Evolutionary conservation across 805 yeast species (phyloP), one percentile per base, ranked within the genome.

Genomic region (Blastobotrys chiropterorum): DNA sequence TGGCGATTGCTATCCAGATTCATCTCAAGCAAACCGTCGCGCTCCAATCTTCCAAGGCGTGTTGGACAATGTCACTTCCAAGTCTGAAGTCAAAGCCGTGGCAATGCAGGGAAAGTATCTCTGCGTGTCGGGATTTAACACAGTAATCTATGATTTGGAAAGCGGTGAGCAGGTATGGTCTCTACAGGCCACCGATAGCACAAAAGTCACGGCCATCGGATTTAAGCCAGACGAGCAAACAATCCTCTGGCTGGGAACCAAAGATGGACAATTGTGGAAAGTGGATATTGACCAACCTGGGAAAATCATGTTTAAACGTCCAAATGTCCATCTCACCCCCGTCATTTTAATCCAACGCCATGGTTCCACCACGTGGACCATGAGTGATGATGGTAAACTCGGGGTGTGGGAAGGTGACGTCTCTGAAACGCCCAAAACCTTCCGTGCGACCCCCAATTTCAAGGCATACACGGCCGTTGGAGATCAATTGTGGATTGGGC

Each of bases 361-460:
- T 14, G 56, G 53, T 43, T 43, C 52, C 22, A 62, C 54, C 11
- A 53, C 66, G 48, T 65, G 70, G 64, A 65, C 72, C 1, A 40
- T 72, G 20, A 70, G 71, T 42, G 69, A 64, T 2, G 72, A 68
- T 20, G 74, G 75, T 1, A 62, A 66, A 43, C 48, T 70, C 1
- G 63, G 64, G 48, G 52, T 66, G 1, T 71, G 75, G 75, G 54
- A 56, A 2, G 54, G 54, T 7, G 55, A 53, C n/a, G 34, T 65
- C 14, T 51, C 56, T 19, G 56, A 50, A 3, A 51, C 57, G 19
- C 69, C 72, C 2, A 58, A 53, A 48, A 50, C 69, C 1, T 59
- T 57, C 41, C 54, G 68, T 14, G 59, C 65, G 6, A 57, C 65
- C 5, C 59, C 64, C 11, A 56, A 61, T 14, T 64, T 64, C 50